A percentile compares a stretch with the other conserved stretches of the same genome.
Evolutionary conservation across 1,284 basidiomycete species (phyloP).

Genomic region (Leccinum angustisporum): DNA sequence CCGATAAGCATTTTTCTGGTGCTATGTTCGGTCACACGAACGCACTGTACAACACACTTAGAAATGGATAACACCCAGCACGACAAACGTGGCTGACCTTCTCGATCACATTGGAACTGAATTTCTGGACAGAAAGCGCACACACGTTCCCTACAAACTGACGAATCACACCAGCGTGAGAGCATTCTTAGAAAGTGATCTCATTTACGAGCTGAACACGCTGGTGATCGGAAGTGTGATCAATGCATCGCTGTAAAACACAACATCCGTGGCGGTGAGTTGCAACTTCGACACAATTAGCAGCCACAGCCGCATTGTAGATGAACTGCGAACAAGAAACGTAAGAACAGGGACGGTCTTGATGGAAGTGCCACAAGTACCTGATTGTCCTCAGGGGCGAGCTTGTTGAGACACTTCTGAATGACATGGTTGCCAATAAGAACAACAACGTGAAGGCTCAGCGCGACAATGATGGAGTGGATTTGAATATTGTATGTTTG

Average conservation of each 20-base stretch:
- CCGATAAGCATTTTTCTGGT: constrained; percentile 95
- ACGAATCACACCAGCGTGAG: constrained; percentile 91
- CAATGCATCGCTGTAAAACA: constrained; percentile 97
- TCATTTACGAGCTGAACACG: constrained; percentile 97
- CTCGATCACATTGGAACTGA: constrained; percentile 93
- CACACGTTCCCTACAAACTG: constrained; percentile 99
- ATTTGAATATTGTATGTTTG: constrained; percentile 86
- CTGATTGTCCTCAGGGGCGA: constrained; percentile 98
- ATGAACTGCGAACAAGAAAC: constrained; percentile 71
- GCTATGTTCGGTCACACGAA: constrained; percentile 94
- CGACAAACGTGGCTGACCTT: constrained; percentile 52
- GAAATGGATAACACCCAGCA: background rate
- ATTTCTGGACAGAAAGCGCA: constrained; percentile 97
- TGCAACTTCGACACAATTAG: constrained; percentile 98
- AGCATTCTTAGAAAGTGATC: constrained; percentile 91
- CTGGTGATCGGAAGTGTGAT: constrained; percentile 96
- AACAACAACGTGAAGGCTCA: constrained; percentile 97
- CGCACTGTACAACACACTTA: constrained; percentile 60
- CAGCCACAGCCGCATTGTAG: constrained; percentile 94
- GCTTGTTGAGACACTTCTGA: constrained; percentile 98
- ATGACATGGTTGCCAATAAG: constrained; percentile 99
- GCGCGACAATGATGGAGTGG: constrained; percentile 94
- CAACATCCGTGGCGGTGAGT: constrained; percentile 99
- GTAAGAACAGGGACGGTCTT: constrained; percentile 3
- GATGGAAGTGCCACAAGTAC: constrained; percentile 38